These are phyloP conservation scores for Neopestalotiopsis rosae DNA, from an alignment of 2,329 filamentous ascomycete genomes.

Conservation along the genomic window DNA sequence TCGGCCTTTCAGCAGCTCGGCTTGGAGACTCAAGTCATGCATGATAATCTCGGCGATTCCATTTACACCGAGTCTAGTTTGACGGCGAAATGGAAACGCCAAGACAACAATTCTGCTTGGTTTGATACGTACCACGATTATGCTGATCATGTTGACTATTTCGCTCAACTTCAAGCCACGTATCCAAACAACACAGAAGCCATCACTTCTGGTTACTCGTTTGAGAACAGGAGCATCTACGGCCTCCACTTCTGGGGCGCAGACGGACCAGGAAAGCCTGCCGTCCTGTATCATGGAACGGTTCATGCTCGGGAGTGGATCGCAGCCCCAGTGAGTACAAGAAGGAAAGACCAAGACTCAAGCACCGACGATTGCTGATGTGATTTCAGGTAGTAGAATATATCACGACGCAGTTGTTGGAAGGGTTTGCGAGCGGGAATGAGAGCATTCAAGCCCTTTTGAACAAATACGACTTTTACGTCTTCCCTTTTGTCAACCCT, in stretches of 20 bases:
- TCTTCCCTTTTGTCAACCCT: slow-evolving; percentile 59
- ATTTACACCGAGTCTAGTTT: slow-evolving; percentile 34
- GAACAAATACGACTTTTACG: slow-evolving; percentile 64
- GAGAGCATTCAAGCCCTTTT: slow-evolving; percentile 48
- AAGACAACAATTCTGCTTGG: slow-evolving; percentile 42
- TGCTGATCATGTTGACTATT: slow-evolving; percentile 54
- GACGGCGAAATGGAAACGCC: slow-evolving; percentile 6
- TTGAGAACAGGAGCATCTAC: slow-evolving; percentile 58
- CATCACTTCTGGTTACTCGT: slow-evolving; percentile 50
- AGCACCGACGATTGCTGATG: not conserved
- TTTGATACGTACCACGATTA: slow-evolving; percentile 60
- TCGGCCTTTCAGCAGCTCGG: slow-evolving; percentile 31
- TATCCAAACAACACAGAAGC: slow-evolving; percentile 54
- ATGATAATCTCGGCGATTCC: slow-evolving; percentile 33
- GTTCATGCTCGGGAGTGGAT: slow-evolving; percentile 62
- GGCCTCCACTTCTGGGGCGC: slow-evolving; percentile 61
- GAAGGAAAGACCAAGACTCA: not conserved
- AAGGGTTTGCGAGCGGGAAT: slow-evolving; percentile 43
- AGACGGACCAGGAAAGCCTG: slow-evolving; percentile 50
- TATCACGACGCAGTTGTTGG: slow-evolving; percentile 47
- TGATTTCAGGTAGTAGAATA: slow-evolving; percentile 48
- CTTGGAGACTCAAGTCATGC: slow-evolving; percentile 32
- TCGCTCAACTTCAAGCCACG: slow-evolving; percentile 47
- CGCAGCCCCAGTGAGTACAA: slow-evolving; percentile 59
- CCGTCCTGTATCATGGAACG: slow-evolving; percentile 56